A percentile compares a stretch with the other conserved stretches of the same genome.
These are phyloP conservation scores for Plantago major DNA, from an alignment of 257 asterid species.

Conservation along the genomic window DNA sequence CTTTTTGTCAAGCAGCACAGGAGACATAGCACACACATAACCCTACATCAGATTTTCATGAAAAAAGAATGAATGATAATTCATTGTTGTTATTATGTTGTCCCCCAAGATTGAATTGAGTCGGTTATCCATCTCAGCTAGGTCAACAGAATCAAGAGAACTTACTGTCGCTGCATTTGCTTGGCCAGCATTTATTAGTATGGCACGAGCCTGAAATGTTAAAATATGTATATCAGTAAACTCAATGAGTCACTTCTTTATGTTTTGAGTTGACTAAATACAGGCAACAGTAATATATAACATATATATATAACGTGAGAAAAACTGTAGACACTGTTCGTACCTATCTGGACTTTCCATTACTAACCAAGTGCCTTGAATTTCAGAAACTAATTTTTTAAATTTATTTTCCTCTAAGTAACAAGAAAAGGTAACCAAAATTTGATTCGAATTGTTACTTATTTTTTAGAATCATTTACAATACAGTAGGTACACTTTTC, in stretches of 20 bases:
- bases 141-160: conserved; percentile 21
- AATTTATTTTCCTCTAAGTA: no score
- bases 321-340: no score
- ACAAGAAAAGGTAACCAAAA: no score
- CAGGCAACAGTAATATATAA: no score
- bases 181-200: conserved; percentile 96
- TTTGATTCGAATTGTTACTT: neutral
- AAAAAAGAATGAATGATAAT: neutral
- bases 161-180: conserved; percentile 98
- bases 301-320: no score
- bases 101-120: neutral
- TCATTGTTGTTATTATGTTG: neutral
- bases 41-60: conserved; percentile 2
- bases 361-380: no score
- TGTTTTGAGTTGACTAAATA: no score
- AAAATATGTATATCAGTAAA: conserved; percentile 21
- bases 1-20: neutral
- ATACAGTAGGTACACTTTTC: conserved; percentile 1
- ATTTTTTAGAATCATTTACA: neutral
- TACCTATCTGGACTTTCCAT: no score
- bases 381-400: no score
- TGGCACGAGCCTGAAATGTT: conserved; percentile 85
- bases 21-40: conserved; percentile 5
- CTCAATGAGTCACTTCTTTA: neutral
- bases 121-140: neutral